A percentile compares a stretch with the other conserved stretches of the same genome.
Conservation (phyloP, 495 filamentous ascomycete genomes). For the Aspergillus incahuasiensis region DNA sequence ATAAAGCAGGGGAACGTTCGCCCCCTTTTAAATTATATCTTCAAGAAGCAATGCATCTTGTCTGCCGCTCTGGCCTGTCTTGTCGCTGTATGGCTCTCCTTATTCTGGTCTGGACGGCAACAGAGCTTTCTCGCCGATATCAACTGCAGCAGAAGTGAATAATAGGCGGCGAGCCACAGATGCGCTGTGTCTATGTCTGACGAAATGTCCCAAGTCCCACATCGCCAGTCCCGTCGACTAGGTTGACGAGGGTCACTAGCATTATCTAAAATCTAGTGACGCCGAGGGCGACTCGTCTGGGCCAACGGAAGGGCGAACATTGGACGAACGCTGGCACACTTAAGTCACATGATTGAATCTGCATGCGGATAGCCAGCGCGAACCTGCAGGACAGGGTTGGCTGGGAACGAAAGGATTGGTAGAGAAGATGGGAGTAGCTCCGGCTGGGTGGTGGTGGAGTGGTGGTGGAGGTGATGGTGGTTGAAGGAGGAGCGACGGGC, state of each 20-base stretch:
- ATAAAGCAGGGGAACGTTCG: slow-evolving; percentile 11
- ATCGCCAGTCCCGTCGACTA: slow-evolving; percentile 15
- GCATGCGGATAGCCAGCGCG: slow-evolving; percentile 37
- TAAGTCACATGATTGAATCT: slow-evolving; percentile 40
- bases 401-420: slow-evolving; percentile 23
- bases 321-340: slow-evolving; percentile 19
- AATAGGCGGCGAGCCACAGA: slow-evolving; percentile 18
- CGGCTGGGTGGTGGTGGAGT: background rate
- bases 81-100: background rate
- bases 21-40: slow-evolving; percentile 9
- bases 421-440: slow-evolving; percentile 12
- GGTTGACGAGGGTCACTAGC: slow-evolving; percentile 17
- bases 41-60: slow-evolving; percentile 22
- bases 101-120: slow-evolving; percentile 2
- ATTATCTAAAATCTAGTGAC: slow-evolving; percentile 10
- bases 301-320: slow-evolving; percentile 16
- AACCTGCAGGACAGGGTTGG: slow-evolving; percentile 31
- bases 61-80: slow-evolving; percentile 1
- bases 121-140: slow-evolving; percentile 8
- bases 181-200: slow-evolving; percentile 18
- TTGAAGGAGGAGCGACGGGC: slow-evolving; percentile 1
- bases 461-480: background rate
- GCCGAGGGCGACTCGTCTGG: slow-evolving; percentile 10
- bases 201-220: slow-evolving; percentile 25
- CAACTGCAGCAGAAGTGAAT: slow-evolving; percentile 12